phyloP scores from a whole-genome alignment of 768 basidiomycete genomes.

The Leccinellum albellum region DNA sequence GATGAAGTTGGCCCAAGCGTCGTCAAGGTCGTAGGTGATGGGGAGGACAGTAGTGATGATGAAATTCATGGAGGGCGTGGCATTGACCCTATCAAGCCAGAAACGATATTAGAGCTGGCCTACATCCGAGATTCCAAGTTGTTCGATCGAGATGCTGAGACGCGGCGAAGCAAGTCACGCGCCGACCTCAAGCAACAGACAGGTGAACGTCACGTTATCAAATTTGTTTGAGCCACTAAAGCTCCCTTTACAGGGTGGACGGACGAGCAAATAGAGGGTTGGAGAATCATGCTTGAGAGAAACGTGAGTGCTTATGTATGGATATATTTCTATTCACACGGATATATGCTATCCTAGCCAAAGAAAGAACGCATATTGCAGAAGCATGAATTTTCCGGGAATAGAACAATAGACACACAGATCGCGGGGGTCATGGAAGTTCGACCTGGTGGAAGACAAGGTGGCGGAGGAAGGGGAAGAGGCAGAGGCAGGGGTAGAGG shows the following conservation, averaged over 20 bases:
- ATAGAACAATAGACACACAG: constrained; percentile 32
- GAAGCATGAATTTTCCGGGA: constrained; percentile 76
- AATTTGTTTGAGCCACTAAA: neutral
- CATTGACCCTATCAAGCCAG: constrained; percentile 34
- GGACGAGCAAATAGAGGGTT: constrained; percentile 90
- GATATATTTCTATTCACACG: constrained; percentile 8
- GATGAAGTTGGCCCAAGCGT: constrained; percentile 38
- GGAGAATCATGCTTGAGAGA: constrained; percentile 85
- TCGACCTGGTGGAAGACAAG: constrained; percentile 12
- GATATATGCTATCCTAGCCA: constrained; percentile 41
- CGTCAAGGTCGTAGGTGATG: constrained; percentile 57
- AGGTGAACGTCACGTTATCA: constrained; percentile 36
- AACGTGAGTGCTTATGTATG: constrained; percentile 53
- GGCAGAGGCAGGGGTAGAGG: constrained; percentile 27
- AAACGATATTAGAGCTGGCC: constrained; percentile 70
- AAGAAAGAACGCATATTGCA: constrained; percentile 69
- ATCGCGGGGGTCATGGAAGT: neutral
- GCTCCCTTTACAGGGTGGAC: constrained; percentile 49
- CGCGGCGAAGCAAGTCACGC: constrained; percentile 65
- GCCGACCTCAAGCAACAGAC: constrained; percentile 66
- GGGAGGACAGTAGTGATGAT: constrained; percentile 43
- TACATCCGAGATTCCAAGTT: constrained; percentile 72
- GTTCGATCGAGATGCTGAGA: constrained; percentile 74
- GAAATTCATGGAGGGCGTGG: constrained; percentile 30
- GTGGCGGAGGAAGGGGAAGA: constrained; percentile 38